phyloP scores from a whole-genome alignment of 805 yeast species.

The Yarrowia alimentaria region DNA sequence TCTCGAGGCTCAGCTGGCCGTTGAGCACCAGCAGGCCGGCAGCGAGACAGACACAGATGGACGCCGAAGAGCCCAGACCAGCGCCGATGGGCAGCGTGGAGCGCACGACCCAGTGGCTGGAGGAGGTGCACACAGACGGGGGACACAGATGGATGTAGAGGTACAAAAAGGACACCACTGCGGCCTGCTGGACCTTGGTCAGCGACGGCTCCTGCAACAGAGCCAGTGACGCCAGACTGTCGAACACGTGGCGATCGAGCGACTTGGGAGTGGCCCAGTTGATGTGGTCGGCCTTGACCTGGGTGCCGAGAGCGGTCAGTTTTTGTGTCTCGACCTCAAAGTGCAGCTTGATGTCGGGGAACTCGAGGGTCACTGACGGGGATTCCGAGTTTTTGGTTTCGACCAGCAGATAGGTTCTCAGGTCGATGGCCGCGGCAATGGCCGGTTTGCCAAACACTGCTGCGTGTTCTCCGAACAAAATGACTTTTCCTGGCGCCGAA shows the following conservation, averaged over 20 bases:
- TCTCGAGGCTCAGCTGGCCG: slow-evolving; percentile 30
- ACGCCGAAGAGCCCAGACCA: slow-evolving; percentile 93
- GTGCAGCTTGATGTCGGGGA: slow-evolving; percentile 75
- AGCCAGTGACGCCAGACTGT: slow-evolving; percentile 8
- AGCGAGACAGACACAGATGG: slow-evolving; percentile 79
- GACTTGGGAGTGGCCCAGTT: slow-evolving; percentile 27
- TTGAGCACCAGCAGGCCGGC: slow-evolving; percentile 54
- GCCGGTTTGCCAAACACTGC: slow-evolving; percentile 94
- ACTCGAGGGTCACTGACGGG: slow-evolving; percentile 58
- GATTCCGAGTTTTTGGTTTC: slow-evolving; percentile 43
- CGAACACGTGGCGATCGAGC: slow-evolving; percentile 27
- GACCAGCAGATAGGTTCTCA: slow-evolving; percentile 78
- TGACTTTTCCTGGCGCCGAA: slow-evolving; percentile 96
- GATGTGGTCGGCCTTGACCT: slow-evolving; percentile 12
- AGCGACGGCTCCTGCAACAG: slow-evolving; percentile 9
- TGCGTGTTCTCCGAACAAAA: slow-evolving; percentile 94
- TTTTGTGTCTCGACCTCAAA: slow-evolving; percentile 61
- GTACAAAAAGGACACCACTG: slow-evolving; percentile 83
- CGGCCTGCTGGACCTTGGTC: slow-evolving; percentile 35
- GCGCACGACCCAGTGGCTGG: slow-evolving; percentile 56
- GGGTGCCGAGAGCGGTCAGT: slow-evolving; percentile 47
- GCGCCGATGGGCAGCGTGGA: slow-evolving; percentile 95
- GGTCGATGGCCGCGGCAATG: slow-evolving; percentile 88
- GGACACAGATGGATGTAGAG: slow-evolving; percentile 61
- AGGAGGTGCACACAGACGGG: slow-evolving; percentile 47